A percentile compares a stretch with the other conserved stretches of the same genome.
Evolutionary conservation across 2,329 filamentous ascomycete species (phyloP).

Genomic region (Cercospora nicotianae): DNA sequence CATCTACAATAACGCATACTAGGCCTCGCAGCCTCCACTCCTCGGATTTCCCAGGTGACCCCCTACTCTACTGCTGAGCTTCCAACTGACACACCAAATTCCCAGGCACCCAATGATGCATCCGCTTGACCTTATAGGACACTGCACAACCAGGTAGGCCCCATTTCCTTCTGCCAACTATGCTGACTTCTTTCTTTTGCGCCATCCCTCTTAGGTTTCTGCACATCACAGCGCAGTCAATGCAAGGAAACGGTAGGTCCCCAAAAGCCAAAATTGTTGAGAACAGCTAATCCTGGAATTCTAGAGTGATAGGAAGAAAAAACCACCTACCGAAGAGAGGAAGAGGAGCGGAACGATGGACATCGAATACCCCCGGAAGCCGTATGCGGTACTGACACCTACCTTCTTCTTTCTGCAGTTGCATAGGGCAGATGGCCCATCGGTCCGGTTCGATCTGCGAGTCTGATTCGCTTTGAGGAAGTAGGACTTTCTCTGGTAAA

Average conservation of each 20-base stretch:
- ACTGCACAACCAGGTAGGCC: neutral
- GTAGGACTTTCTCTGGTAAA: neutral
- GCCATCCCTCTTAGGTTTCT: neutral
- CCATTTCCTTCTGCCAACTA: neutral
- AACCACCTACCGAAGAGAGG: neutral
- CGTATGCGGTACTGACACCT: conserved; percentile 6
- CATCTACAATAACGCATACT: neutral
- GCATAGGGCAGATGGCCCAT: neutral
- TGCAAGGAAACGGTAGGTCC: neutral
- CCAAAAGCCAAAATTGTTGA: neutral
- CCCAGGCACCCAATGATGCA: neutral
- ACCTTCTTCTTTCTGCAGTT: neutral
- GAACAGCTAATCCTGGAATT: neutral
- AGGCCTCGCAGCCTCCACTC: neutral
- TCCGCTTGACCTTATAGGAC: neutral
- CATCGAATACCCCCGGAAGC: neutral
- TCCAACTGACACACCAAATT: neutral
- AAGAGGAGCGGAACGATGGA: neutral
- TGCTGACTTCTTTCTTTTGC: neutral
- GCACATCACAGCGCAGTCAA: neutral
- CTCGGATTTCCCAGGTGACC: neutral
- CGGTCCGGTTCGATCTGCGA: neutral
- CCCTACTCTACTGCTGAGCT: neutral
- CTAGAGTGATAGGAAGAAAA: neutral
- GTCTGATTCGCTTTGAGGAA: neutral